These are phyloP conservation scores for Solanum stenotomum DNA, from an alignment of 257 asterid genomes.

Conservation along the genomic window DNA sequence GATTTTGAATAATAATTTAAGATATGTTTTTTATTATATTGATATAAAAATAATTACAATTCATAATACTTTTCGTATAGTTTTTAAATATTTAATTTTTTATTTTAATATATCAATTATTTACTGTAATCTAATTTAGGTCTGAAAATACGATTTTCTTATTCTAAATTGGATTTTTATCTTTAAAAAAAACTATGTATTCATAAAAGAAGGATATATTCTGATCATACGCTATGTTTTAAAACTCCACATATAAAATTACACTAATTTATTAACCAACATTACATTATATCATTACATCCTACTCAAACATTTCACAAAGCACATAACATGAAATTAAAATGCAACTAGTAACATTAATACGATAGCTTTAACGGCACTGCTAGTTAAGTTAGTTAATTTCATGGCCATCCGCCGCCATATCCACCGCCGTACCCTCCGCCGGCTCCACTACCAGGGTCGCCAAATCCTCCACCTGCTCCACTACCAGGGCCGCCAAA, in stretches of 20 bases:
- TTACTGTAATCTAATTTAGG: too few species aligned
- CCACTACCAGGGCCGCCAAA: neutral
- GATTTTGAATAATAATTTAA: fast-evolving
- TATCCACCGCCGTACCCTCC: neutral
- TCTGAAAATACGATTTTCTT: too few species aligned
- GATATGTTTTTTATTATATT: too few species aligned
- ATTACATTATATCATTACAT: neutral
- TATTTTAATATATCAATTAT: too few species aligned
- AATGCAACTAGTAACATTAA: neutral
- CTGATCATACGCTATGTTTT: too few species aligned
- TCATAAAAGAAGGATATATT: too few species aligned
- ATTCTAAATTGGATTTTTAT: too few species aligned
- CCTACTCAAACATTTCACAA: neutral
- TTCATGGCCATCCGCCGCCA: constrained; percentile 6
- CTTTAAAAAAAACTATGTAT: too few species aligned
- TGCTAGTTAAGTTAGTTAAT: too few species aligned
- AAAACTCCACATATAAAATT: too few species aligned
- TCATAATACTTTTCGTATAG: fast-evolving
- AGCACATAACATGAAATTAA: neutral
- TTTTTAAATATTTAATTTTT: too few species aligned
- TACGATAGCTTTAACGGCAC: neutral
- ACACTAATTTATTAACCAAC: neutral
- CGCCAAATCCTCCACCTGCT: neutral
- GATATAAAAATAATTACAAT: fast-evolving
- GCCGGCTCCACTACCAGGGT: neutral